Conservation (phyloP, 192 early-diverging fungal species). For the Spizellomyces sp. region DNA sequence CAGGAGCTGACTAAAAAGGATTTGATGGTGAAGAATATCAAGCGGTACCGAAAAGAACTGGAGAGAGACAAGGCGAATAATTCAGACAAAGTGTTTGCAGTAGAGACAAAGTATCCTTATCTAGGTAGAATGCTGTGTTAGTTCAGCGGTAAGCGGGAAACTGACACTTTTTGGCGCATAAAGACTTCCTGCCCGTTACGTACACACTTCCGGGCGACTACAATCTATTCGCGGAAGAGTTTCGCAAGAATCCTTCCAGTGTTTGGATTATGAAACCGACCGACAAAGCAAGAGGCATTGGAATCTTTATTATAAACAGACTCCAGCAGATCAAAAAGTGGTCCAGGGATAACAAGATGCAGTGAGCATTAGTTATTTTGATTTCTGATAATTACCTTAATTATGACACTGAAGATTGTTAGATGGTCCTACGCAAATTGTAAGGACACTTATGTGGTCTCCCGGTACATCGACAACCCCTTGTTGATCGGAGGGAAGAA, state of each 20-base stretch:
- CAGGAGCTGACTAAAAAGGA: conserved; percentile 62
- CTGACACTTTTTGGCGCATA: too few species aligned
- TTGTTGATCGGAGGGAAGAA: conserved; percentile 61
- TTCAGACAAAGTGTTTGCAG: neutral
- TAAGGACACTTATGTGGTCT: conserved; percentile 61
- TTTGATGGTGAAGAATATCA: conserved; percentile 65
- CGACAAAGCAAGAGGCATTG: conserved; percentile 63
- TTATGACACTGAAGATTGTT: neutral
- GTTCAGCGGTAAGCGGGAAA: too few species aligned
- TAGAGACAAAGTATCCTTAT: conserved; percentile 14
- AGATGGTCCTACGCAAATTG: conserved; percentile 62
- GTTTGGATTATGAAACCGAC: conserved; percentile 69
- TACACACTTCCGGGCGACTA: conserved; percentile 62
- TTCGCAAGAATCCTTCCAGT: conserved; percentile 51
- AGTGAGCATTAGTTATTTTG: conserved; percentile 21
- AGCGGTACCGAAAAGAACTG: conserved; percentile 56
- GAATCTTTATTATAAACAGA: conserved; percentile 63
- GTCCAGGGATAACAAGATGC: conserved; percentile 58
- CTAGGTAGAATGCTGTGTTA: conserved; percentile 1
- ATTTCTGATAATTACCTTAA: neutral
- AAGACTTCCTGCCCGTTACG: conserved; percentile 59
- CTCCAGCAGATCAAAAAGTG: conserved; percentile 61
- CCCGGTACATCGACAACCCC: conserved; percentile 59
- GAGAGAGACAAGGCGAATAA: conserved; percentile 41
- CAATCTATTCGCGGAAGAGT: conserved; percentile 64